These are phyloP conservation scores for Acmispon strigosus DNA, from an alignment of 306 rosid genomes.

Conservation along the genomic window DNA sequence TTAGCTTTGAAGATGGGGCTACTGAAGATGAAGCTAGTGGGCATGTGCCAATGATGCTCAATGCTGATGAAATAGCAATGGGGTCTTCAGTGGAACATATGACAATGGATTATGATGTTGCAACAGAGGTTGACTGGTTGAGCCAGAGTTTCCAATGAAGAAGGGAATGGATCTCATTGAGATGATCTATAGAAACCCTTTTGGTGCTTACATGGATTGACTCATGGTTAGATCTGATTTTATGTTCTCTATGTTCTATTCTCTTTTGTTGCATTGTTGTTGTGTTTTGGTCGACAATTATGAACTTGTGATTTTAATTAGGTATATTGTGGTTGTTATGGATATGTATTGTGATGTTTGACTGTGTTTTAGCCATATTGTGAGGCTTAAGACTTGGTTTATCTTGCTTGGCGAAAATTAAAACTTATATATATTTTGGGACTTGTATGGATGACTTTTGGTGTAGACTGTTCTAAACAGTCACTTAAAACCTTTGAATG, in stretches of 20 bases:
- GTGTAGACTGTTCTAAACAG: too few relatives aligned
- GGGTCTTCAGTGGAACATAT: not conserved
- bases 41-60: not conserved
- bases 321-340: too few relatives aligned
- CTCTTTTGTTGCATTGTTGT: not conserved
- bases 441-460: too few relatives aligned
- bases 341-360: too few relatives aligned
- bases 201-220: not conserved
- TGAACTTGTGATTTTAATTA: too few relatives aligned
- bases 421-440: too few relatives aligned
- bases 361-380: too few relatives aligned
- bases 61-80: not conserved
- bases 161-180: conserved; percentile 19
- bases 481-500: too few relatives aligned
- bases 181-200: not conserved
- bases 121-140: conserved; percentile 2
- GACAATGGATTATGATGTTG: conserved; percentile 8
- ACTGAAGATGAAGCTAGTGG: not conserved
- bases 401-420: too few relatives aligned
- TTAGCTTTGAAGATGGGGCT: not conserved
- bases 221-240: not conserved
- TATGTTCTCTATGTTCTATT: not conserved
- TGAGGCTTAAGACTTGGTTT: too few relatives aligned
- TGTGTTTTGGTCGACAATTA: too few relatives aligned
- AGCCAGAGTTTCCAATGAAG: conserved; percentile 14